A percentile compares a stretch with the other conserved stretches of the same genome.
These are phyloP conservation scores for Podospora fimiseda DNA, from an alignment of 495 filamentous ascomycete genomes.

Conservation along the genomic window DNA sequence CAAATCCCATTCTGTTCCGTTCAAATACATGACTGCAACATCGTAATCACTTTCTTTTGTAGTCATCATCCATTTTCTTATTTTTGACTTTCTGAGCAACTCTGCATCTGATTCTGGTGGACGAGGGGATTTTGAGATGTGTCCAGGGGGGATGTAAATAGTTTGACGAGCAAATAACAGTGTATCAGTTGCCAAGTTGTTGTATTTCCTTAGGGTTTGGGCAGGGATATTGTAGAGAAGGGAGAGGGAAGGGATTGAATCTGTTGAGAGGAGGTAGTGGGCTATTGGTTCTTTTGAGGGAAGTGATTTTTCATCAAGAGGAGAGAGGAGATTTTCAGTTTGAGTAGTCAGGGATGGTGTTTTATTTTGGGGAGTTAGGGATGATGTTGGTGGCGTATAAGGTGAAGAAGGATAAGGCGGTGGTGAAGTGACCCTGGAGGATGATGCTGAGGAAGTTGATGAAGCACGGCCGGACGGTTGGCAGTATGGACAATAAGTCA, in stretches of 20 bases:
- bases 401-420: conserved; percentile 36
- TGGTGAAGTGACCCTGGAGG: conserved; percentile 19
- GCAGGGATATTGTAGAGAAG: conserved; percentile 60
- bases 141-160: conserved; percentile 59
- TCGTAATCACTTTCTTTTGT: conserved; percentile 70
- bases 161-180: conserved; percentile 59
- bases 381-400: conserved; percentile 24
- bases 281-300: conserved; percentile 46
- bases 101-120: conserved; percentile 65
- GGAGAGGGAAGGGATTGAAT: conserved; percentile 48
- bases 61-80: conserved; percentile 64
- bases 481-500: conserved; percentile 57
- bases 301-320: conserved; percentile 3
- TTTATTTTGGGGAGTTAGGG: conserved; percentile 24
- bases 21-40: conserved; percentile 62
- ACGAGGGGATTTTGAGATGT: conserved; percentile 41
- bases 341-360: background rate
- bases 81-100: conserved; percentile 53
- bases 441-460: conserved; percentile 22
- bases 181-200: conserved; percentile 58
- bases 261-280: conserved; percentile 58
- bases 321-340: background rate
- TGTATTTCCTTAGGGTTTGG: conserved; percentile 48
- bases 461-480: conserved; percentile 34
- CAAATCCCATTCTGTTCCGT: conserved; percentile 59